Percentiles rank a stretch among this genome's conserved stretches.
Evolutionary conservation across 2,329 filamentous ascomycete species (phyloP).

Genomic region (Venturia aucupariae): DNA sequence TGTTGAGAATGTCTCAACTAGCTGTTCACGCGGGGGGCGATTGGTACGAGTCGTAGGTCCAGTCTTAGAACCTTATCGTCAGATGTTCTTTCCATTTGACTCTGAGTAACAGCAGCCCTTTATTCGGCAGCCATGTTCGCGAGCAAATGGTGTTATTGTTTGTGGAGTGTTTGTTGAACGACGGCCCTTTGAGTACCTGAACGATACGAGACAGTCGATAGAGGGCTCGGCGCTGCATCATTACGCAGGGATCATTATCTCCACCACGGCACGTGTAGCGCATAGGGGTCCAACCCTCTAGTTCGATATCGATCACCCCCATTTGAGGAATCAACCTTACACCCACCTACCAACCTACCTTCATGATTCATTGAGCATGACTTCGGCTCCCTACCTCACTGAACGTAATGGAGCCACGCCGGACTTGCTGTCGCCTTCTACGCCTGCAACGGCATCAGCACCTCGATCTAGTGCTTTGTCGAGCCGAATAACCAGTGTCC

Average conservation of each 20-base stretch:
- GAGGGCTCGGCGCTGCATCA: neutral
- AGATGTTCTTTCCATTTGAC: conserved; percentile 1
- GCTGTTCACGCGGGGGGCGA: conserved; percentile 11
- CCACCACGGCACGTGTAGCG: neutral
- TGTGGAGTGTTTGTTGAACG: neutral
- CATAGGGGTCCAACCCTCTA: neutral
- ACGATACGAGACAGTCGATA: neutral
- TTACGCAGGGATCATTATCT: neutral
- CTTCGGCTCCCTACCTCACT: conserved; percentile 4
- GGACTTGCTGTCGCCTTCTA: neutral
- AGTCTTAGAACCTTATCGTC: neutral
- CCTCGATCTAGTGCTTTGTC: conserved; percentile 56
- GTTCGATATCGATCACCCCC: neutral
- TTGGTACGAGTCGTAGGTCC: neutral
- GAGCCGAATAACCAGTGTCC: conserved; percentile 71
- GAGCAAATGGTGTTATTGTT: neutral
- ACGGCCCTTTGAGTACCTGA: neutral
- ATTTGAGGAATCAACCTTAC: neutral
- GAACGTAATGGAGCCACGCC: conserved; percentile 7
- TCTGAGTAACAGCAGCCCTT: neutral
- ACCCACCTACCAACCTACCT: neutral
- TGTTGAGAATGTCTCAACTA: conserved; percentile 19
- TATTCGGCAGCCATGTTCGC: neutral
- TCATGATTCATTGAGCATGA: neutral
- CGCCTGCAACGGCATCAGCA: conserved; percentile 16